phyloP scores from a whole-genome alignment of 2,329 filamentous ascomycete species.

The Epichloe hybrida region DNA sequence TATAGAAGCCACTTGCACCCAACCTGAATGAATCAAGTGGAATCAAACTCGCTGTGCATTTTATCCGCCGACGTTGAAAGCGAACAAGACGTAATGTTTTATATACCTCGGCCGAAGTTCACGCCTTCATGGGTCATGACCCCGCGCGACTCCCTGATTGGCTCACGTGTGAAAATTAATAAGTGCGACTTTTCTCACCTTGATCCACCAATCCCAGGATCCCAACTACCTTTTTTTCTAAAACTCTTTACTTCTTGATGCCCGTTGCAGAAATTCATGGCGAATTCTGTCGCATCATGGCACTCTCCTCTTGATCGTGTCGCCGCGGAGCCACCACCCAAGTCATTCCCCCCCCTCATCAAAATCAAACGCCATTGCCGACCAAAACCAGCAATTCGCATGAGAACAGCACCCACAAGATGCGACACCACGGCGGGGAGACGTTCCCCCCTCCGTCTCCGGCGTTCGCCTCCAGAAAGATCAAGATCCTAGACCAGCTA shows the following conservation, averaged over 20 bases:
- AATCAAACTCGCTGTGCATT: not conserved
- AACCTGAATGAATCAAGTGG: not conserved
- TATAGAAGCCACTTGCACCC: not conserved
- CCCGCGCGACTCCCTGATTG: conserved; percentile 11
- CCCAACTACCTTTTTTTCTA: not conserved
- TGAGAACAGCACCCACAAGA: conserved; percentile 2
- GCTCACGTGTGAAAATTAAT: not conserved
- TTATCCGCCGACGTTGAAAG: not conserved
- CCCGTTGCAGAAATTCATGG: too few species aligned
- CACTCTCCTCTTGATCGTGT: too few species aligned
- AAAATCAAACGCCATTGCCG: not conserved
- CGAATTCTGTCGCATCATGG: too few species aligned
- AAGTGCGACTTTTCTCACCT: too few species aligned
- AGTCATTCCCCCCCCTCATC: not conserved
- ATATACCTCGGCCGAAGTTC: too few species aligned
- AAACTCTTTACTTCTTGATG: not conserved
- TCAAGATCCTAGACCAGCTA: conserved; percentile 58
- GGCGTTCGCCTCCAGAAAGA: conserved; percentile 49
- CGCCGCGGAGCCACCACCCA: too few species aligned
- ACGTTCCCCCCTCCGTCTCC: conserved; percentile 18
- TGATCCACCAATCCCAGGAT: not conserved
- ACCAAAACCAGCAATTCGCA: not conserved
- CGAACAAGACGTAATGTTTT: too few species aligned
- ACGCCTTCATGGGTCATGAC: not conserved
- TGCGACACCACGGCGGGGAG: conserved; percentile 11